Percentiles rank a stretch among this genome's conserved stretches.
Evolutionary conservation across 2,329 filamentous ascomycete genomes (phyloP).

Genomic region (Cladophialophora yegresii): DNA sequence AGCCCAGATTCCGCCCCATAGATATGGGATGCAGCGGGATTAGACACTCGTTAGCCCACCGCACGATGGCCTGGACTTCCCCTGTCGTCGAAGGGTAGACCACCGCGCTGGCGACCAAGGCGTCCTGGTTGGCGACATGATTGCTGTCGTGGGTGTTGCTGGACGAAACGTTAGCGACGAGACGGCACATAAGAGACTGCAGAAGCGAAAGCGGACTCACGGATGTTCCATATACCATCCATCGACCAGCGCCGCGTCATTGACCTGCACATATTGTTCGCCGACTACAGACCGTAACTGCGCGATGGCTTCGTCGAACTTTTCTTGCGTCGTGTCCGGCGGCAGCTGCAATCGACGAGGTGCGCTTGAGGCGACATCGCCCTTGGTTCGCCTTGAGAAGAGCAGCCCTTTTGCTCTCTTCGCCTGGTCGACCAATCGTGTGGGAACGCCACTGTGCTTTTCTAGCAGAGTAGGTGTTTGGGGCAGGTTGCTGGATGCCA

Average conservation of each 20-base stretch:
- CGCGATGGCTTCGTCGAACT: constrained; percentile 14
- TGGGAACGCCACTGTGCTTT: constrained; percentile 14
- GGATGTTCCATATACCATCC: constrained; percentile 22
- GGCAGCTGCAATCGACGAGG: constrained; percentile 11
- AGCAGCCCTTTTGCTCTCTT: constrained; percentile 16
- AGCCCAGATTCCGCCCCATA: constrained; percentile 40
- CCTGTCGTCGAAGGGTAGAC: constrained; percentile 18
- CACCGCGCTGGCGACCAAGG: constrained; percentile 18
- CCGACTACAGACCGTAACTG: constrained; percentile 8
- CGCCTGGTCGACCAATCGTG: constrained; percentile 13
- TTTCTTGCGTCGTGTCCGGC: constrained; percentile 15
- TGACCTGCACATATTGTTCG: constrained; percentile 15
- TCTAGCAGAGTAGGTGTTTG: constrained; percentile 14
- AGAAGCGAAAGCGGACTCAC: not conserved
- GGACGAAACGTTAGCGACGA: not conserved
- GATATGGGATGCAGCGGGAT: constrained; percentile 42
- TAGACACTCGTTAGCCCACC: constrained; percentile 37
- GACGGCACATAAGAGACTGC: not conserved
- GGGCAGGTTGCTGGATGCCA: not conserved
- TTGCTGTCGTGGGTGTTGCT: constrained; percentile 22
- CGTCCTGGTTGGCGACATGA: constrained; percentile 18
- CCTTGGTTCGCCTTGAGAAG: constrained; percentile 15
- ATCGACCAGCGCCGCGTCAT: constrained; percentile 16
- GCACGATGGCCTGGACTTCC: constrained; percentile 27
- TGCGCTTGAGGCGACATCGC: not conserved